phyloP scores from a whole-genome alignment of 305 asterid species.

The Rubia tinctorum region DNA sequence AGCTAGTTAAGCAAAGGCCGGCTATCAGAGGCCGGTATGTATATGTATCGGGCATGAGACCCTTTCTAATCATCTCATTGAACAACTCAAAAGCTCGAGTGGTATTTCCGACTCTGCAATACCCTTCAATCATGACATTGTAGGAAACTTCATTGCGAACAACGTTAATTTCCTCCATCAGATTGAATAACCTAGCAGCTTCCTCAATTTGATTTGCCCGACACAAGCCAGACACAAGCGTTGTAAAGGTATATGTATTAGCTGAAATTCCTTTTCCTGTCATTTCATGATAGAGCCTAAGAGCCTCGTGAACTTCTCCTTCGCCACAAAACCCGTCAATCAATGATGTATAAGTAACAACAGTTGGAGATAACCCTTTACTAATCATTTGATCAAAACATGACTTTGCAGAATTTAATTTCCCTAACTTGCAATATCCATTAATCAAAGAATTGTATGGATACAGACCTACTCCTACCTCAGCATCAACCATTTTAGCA shows the following conservation, averaged over 20 bases:
- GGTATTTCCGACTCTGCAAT: constrained; percentile 52
- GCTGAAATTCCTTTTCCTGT: constrained; percentile 68
- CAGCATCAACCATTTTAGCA: constrained; percentile 48
- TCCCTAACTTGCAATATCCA: constrained; percentile 71
- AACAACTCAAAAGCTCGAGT: constrained; percentile 63
- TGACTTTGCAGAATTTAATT: constrained; percentile 43
- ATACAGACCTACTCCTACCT: constrained; percentile 46
- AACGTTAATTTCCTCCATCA: constrained; percentile 55
- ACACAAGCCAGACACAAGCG: constrained; percentile 66
- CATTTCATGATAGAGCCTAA: constrained; percentile 72
- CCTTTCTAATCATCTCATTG: constrained; percentile 64
- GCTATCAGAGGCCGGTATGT: constrained; percentile 68
- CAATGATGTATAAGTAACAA: constrained; percentile 80
- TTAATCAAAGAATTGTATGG: constrained; percentile 69
- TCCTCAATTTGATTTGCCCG: constrained; percentile 53
- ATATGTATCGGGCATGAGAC: constrained; percentile 72
- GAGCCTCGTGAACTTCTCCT: constrained; percentile 57
- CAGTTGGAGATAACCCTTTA: constrained; percentile 62
- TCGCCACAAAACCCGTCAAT: constrained; percentile 75
- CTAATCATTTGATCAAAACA: constrained; percentile 46
- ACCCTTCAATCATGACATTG: constrained; percentile 76
- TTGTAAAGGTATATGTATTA: constrained; percentile 62
- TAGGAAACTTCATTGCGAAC: constrained; percentile 70
- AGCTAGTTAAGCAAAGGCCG: constrained; percentile 65
- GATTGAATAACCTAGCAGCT: constrained; percentile 50